Percentiles rank a stretch among this genome's conserved stretches.
Conservation (phyloP, 2,329 filamentous ascomycete genomes). For the Monosporascus sp. region DNA sequence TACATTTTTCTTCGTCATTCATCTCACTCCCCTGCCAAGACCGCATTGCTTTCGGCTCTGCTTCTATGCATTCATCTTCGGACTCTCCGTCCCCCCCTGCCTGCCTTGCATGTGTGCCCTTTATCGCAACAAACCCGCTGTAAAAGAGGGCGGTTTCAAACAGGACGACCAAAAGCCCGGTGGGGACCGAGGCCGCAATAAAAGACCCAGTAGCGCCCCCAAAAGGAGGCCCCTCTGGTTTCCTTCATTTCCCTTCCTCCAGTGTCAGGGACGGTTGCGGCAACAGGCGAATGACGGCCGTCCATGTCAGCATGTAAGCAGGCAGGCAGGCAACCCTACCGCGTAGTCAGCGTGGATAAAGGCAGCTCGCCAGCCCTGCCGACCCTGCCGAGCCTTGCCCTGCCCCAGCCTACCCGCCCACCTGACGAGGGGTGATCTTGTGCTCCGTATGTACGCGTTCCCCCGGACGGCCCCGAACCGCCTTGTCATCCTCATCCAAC, state of each 20-base stretch:
- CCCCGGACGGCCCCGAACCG: background rate
- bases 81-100: background rate
- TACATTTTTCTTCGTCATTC: background rate
- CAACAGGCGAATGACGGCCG: too few species aligned
- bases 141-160: too few species aligned
- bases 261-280: too few species aligned
- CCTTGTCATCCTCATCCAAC: background rate
- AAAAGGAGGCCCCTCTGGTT: too few species aligned
- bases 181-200: background rate
- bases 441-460: background rate
- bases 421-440: background rate
- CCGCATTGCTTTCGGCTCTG: background rate
- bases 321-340: too few species aligned
- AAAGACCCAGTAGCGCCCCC: background rate
- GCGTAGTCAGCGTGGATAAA: background rate
- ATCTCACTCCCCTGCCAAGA: background rate
- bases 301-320: too few species aligned
- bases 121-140: too few species aligned
- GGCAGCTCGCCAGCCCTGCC: background rate
- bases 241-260: too few species aligned
- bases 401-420: background rate
- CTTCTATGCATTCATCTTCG: background rate
- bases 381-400: background rate
- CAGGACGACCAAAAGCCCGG: too few species aligned
- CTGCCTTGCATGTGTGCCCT: too few species aligned